phyloP scores from a whole-genome alignment of 1,139 yeast genomes.

The Hanseniaspora sp. region DNA sequence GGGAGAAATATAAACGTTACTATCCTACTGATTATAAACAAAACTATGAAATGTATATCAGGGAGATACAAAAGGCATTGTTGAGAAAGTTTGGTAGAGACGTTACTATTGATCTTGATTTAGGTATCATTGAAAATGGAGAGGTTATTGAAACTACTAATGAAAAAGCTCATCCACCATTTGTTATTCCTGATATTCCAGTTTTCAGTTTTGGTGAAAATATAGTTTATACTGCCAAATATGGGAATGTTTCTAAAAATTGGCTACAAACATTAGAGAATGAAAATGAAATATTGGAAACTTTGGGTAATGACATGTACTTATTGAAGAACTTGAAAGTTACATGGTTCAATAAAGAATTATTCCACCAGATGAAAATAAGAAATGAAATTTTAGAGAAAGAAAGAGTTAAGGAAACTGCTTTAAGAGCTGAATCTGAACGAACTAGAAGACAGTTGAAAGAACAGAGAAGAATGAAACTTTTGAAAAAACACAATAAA shows the following conservation, averaged over 20 bases:
- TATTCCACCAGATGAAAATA: background rate
- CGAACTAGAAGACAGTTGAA: background rate
- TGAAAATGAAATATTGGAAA: background rate
- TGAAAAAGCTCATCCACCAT: slow-evolving; percentile 27
- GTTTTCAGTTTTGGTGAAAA: slow-evolving; percentile 5
- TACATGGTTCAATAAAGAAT: slow-evolving; percentile 3
- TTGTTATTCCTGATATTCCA: slow-evolving; percentile 25
- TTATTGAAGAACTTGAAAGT: background rate
- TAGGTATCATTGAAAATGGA: slow-evolving; percentile 25
- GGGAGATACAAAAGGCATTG: slow-evolving; percentile 5
- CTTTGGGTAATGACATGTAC: background rate
- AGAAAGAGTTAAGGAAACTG: background rate
- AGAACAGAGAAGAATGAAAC: background rate
- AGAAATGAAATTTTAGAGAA: background rate
- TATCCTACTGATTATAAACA: background rate
- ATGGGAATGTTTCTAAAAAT: slow-evolving; percentile 5
- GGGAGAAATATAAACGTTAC: slow-evolving; percentile 7
- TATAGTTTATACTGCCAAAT: slow-evolving; percentile 2
- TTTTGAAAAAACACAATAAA: background rate
- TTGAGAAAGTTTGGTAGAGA: background rate
- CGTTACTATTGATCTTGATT: slow-evolving; percentile 2
- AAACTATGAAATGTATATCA: slow-evolving; percentile 8
- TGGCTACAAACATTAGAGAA: slow-evolving; percentile 1
- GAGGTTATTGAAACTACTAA: slow-evolving; percentile 29
- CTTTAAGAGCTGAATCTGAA: background rate